Evolutionary conservation across 257 asterid genomes (phyloP).

Genomic region (Capsicum baccatum): DNA sequence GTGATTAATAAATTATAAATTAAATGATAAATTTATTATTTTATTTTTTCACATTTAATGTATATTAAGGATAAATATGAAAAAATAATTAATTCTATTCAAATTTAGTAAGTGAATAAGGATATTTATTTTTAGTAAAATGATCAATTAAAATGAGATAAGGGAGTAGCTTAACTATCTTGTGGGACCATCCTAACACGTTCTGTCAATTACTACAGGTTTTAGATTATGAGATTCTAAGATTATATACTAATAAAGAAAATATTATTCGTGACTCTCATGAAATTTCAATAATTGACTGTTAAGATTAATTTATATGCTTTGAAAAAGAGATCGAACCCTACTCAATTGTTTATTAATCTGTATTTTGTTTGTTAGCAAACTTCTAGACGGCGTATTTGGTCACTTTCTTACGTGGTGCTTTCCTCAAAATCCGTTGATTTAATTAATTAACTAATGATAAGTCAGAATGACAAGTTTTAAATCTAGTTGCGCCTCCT

Average conservation of each 20-base stretch:
- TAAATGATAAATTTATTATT: too few relatives aligned
- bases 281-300: conserved; percentile 18
- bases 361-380: not conserved
- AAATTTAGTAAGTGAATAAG: too few relatives aligned
- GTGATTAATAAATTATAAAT: too few relatives aligned
- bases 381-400: not conserved
- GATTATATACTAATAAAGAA: not conserved
- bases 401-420: conserved; percentile 8
- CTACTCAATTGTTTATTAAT: not conserved
- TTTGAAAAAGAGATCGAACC: not conserved
- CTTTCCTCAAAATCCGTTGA: not conserved
- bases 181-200: too few relatives aligned
- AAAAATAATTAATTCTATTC: too few relatives aligned
- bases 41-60: too few relatives aligned
- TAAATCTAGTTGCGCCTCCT: too few relatives aligned
- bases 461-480: not conserved
- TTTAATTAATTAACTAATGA: not conserved
- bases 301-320: not conserved
- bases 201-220: too few relatives aligned
- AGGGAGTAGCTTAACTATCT: not conserved
- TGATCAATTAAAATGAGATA: too few relatives aligned
- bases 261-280: not conserved
- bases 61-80: too few relatives aligned
- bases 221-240: too few relatives aligned
- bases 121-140: too few relatives aligned